Evolutionary conservation across 2,329 filamentous ascomycete species (phyloP).

Genomic region (Rhinocladiella mackenziei): DNA sequence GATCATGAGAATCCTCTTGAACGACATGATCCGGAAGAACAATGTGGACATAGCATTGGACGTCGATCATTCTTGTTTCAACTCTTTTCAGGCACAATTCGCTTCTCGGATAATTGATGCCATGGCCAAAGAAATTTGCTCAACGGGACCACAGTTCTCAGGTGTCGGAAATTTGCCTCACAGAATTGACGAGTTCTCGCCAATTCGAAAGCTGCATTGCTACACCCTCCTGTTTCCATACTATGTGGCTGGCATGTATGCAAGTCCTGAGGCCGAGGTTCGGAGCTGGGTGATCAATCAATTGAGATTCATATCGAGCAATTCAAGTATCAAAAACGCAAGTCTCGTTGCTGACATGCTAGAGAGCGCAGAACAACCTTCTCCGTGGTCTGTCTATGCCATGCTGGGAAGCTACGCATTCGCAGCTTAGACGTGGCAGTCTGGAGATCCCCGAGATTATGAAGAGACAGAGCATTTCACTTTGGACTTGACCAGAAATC

Average conservation of each 20-base stretch:
- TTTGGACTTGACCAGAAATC: too few species aligned
- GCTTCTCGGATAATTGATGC: slow-evolving; percentile 26
- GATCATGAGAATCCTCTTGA: slow-evolving; percentile 34
- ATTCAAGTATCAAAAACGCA: slow-evolving; percentile 22
- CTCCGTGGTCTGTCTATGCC: slow-evolving; percentile 29
- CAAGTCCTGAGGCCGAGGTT: slow-evolving; percentile 14
- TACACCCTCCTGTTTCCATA: slow-evolving; percentile 29
- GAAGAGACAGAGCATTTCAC: background rate
- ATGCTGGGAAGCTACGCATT: slow-evolving; percentile 31
- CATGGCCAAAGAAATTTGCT: slow-evolving; percentile 34
- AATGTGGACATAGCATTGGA: slow-evolving; percentile 3
- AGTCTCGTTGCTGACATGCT: slow-evolving; percentile 23
- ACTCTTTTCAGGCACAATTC: slow-evolving; percentile 3
- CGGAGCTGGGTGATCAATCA: slow-evolving; percentile 25
- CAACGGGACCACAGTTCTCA: slow-evolving; percentile 34
- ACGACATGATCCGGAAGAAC: slow-evolving; percentile 26
- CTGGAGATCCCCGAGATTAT: too few species aligned
- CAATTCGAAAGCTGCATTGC: slow-evolving; percentile 16
- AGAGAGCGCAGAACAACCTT: slow-evolving; percentile 8
- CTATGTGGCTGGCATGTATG: slow-evolving; percentile 26
- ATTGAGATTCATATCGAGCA: slow-evolving; percentile 17
- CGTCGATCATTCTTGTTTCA: background rate
- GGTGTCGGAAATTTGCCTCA: background rate
- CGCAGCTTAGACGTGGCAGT: slow-evolving; percentile 18
- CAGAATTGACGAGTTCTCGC: slow-evolving; percentile 2